Base-by-base conservation (phyloP, 305 asterid genomes). In the Fraxinus velutina region DNA sequence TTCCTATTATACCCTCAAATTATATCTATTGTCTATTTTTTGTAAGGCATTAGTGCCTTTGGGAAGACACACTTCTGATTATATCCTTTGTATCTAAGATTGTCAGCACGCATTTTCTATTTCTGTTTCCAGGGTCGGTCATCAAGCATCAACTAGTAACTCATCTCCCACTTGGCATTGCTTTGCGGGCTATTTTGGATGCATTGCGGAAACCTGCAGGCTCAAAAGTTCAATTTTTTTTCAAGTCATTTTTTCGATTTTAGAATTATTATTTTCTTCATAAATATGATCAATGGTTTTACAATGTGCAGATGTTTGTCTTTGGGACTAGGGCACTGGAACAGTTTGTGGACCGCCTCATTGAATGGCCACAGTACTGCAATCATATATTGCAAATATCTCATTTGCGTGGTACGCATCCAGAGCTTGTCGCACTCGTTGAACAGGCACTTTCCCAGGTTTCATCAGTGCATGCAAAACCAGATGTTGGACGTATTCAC, bases 331-430 rank as follows among this genome's bases (percentile, higher is more conserved):
- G 80, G 89, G 99, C 99, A 75, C 85, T 97, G 89, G 97, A 97
- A 87, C 98, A 94, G 89, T 97, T 97, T 84, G 88, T 92, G 85
- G 99, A 94, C 75, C 97, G 99, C 42, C 91, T 97, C 86, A 88
- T 87, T 80, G 99, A 97, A 89, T 97, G 99, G 99, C 99, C 99
- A 6, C 99, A 90, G 80, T 97, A 97, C 88, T 93, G 99, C 91
- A 94, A 94, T 87, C 99, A 94, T 88, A 92, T 97, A 84, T 83
- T 94, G 85, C 99, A 94, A 86, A 97, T 97, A 91, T 93, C 98
- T 81, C 99, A 97, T 86, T 80, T 94, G 83, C 98, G 98, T 83
- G 97, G 86, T 77, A 87, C 91, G 36, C 92, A 94, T 83, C 70
- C 90, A 55, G 97, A 94, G 21, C 93, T 97, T 86, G 94, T 93